Evolutionary conservation across 306 rosid species (phyloP).

Genomic region (Clitoria ternatea): DNA sequence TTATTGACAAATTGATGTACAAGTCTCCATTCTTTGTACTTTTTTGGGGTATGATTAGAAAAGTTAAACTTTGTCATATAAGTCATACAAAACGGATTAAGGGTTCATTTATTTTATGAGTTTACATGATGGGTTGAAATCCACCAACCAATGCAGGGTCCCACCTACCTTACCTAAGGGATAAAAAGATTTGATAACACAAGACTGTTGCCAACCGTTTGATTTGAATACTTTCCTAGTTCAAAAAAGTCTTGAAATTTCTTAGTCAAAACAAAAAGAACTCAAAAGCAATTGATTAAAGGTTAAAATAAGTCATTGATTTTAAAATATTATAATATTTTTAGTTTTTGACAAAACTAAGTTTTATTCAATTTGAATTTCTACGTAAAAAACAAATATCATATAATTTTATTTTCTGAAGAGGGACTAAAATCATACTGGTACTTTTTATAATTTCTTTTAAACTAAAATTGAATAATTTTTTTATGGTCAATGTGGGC

Average conservation of each 20-base stretch:
- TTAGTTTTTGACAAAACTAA: no score
- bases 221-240: conserved; percentile 19
- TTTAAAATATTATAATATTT: no score
- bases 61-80: conserved; percentile 34
- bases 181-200: not conserved
- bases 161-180: conserved; percentile 21
- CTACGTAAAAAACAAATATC: no score
- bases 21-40: not conserved
- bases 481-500: no score
- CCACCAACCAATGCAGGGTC: not conserved
- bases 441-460: no score
- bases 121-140: not conserved
- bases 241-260: conserved; percentile 21
- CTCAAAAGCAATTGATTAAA: conserved; percentile 7
- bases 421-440: no score
- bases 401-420: no score
- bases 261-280: conserved; percentile 29
- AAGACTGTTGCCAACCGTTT: conserved; percentile 20
- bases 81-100: conserved; percentile 8
- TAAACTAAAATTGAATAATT: no score
- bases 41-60: conserved; percentile 2
- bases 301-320: conserved; percentile 15
- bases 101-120: not conserved
- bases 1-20: not conserved
- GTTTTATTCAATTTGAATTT: no score